Evolutionary conservation across 2,329 filamentous ascomycete genomes (phyloP), one percentile per base, ranked within the genome.

Genomic region (Colletotrichum acutatum): DNA sequence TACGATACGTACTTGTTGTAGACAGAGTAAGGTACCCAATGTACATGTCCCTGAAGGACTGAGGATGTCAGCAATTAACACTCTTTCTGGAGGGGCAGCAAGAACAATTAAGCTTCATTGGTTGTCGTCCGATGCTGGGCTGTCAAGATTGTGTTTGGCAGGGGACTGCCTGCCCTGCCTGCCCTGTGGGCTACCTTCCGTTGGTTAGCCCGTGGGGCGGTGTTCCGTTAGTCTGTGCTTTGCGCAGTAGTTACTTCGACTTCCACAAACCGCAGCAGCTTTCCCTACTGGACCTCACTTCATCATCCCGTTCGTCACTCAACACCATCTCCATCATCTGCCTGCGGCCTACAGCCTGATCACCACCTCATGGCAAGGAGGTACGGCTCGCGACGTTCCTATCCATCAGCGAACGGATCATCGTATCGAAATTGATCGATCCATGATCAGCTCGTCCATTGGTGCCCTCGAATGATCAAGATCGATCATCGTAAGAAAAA

Each of bases 371-470:
- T 57, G 66, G 60, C 60, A 56, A 61, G 19, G 3, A 49, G 42
- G 37, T 70, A 56, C 70, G 70, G 60, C 66, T 62, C 70, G 66
- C 60, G 56, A 61, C 60, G 70, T 30, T 56, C 66, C 66, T 34
- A 11, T 70, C 42, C 34, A 34, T 34, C 70, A 65, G 22, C 16
- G 46, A 24, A 62, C 56, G 65, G 24, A 4, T 30, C 46, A 63
- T 70, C 34, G 32, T 61, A 49, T 66, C 28, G 46, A 53, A 72
- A 70, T 22, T 70, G 70, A 72, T 56, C 60, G 70, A 70, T 72
- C 60, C 30, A n/a, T 37, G 34, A 37, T n/a, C 56, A n/a, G n/a
- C 7, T 30, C 22, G 49, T 63, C 68, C 2, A 57, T 71, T 74
- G 71, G 62, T 30, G 28, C 19, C 32, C 34, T 5, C 63, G 16